Conservation (phyloP, 352 stramenopile genomes). For the Phytophthora melonis region DNA sequence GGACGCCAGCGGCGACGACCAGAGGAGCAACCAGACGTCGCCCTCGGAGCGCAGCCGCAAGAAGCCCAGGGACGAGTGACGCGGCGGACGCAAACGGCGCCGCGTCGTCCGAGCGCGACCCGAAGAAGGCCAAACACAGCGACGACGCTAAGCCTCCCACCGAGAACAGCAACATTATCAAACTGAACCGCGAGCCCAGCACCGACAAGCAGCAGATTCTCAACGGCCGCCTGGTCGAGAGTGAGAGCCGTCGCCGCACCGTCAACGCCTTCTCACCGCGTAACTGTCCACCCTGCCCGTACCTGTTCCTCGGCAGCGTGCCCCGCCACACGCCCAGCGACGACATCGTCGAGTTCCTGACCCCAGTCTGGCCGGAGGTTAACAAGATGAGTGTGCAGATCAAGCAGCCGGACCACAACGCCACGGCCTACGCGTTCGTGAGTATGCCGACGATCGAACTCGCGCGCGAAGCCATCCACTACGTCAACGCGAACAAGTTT, state of each 20-base stretch:
- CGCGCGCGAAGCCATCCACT: constrained; percentile 65
- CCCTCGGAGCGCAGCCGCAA: constrained; percentile 33
- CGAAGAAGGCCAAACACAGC: constrained; percentile 44
- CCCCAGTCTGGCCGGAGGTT: constrained; percentile 57
- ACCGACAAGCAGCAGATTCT: constrained; percentile 1
- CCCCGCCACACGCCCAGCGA: constrained; percentile 43
- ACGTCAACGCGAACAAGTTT: constrained; percentile 49
- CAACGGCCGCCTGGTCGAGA: constrained; percentile 32
- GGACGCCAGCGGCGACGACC: neutral
- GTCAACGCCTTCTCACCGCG: constrained; percentile 32
- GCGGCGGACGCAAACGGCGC: constrained; percentile 2
- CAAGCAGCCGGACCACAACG: constrained; percentile 53
- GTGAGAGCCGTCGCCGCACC: constrained; percentile 30
- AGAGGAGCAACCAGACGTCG: constrained; percentile 17
- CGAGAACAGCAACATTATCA: constrained; percentile 33
- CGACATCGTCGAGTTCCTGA: constrained; percentile 68
- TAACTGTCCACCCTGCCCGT: constrained; percentile 70
- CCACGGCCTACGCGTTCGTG: constrained; percentile 71
- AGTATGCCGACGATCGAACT: constrained; percentile 63
- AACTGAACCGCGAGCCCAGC: constrained; percentile 36
- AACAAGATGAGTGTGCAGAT: constrained; percentile 61
- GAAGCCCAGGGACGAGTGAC: constrained; percentile 33
- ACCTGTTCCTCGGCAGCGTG: constrained; percentile 80
- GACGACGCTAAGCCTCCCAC: constrained; percentile 9
- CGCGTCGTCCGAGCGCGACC: constrained; percentile 26